phyloP scores from a whole-genome alignment of 73 alveolate species.

The Tetrahymena elliotti region DNA sequence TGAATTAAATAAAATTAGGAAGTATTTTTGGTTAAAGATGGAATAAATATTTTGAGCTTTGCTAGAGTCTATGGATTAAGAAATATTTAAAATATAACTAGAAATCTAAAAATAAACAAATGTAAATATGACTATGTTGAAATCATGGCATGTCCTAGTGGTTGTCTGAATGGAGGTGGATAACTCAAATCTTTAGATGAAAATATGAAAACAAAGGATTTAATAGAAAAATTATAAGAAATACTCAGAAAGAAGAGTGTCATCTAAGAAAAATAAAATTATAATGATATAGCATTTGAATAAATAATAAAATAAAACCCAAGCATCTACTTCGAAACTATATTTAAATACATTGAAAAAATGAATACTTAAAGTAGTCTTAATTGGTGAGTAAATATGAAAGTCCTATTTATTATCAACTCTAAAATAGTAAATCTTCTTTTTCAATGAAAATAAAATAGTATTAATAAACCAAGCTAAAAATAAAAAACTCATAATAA shows the following conservation, averaged over 20 bases:
- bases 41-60: slow-evolving; percentile 23
- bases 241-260: not conserved
- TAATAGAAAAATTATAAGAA: not conserved
- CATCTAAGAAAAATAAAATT: not conserved
- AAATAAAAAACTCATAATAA: no score
- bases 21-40: slow-evolving; percentile 37
- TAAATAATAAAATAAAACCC: not conserved
- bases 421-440: no score
- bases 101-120: slow-evolving; percentile 69
- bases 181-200: slow-evolving; percentile 35
- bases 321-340: not conserved
- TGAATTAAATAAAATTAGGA: slow-evolving; percentile 26
- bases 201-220: not conserved
- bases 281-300: not conserved
- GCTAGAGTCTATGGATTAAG: slow-evolving; percentile 89
- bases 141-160: slow-evolving; percentile 97
- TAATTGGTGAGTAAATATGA: not conserved
- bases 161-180: slow-evolving; percentile 98
- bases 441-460: not conserved
- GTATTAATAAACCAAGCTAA: not conserved
- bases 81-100: slow-evolving; percentile 81
- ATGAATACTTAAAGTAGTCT: not conserved
- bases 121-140: slow-evolving; percentile 87
- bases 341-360: not conserved
- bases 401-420: no score